phyloP scores from a whole-genome alignment of 2,329 filamentous ascomycete genomes.

The Shiraia sp. region DNA sequence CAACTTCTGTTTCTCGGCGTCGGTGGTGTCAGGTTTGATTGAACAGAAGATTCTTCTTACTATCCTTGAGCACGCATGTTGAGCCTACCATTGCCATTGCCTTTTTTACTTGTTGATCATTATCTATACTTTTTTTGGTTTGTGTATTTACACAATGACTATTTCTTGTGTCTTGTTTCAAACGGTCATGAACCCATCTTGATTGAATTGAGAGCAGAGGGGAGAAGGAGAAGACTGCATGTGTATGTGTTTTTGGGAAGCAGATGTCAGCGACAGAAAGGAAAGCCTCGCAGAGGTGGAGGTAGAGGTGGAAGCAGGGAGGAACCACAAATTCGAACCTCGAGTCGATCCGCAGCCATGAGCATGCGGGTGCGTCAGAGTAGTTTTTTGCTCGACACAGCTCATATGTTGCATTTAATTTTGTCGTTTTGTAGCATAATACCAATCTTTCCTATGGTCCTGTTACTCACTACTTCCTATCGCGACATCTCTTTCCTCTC shows the following conservation, averaged over 20 bases:
- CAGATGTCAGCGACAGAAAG: neutral
- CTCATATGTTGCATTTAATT: slow-evolving; percentile 18
- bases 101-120: slow-evolving; percentile 1
- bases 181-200: neutral
- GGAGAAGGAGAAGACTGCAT: neutral
- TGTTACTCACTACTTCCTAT: neutral
- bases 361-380: neutral
- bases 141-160: slow-evolving; percentile 6
- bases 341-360: neutral
- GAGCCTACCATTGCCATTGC: slow-evolving; percentile 1
- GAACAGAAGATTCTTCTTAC: slow-evolving; percentile 7
- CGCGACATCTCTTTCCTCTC: no score
- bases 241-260: neutral
- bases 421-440: slow-evolving; percentile 19
- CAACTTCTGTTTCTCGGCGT: slow-evolving; percentile 10
- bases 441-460: slow-evolving; percentile 15
- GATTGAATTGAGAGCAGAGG: neutral
- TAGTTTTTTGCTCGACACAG: neutral
- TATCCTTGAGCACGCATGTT: slow-evolving; percentile 11
- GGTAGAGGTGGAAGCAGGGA: neutral
- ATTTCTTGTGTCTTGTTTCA: slow-evolving; percentile 6
- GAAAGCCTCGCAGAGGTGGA: neutral
- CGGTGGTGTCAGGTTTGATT: slow-evolving; percentile 9
- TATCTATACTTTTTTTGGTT: neutral
- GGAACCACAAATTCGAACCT: neutral